Percentiles rank a stretch among this genome's conserved stretches.
These are phyloP conservation scores for Pueraria montana DNA, from an alignment of 306 rosid species.

Conservation along the genomic window DNA sequence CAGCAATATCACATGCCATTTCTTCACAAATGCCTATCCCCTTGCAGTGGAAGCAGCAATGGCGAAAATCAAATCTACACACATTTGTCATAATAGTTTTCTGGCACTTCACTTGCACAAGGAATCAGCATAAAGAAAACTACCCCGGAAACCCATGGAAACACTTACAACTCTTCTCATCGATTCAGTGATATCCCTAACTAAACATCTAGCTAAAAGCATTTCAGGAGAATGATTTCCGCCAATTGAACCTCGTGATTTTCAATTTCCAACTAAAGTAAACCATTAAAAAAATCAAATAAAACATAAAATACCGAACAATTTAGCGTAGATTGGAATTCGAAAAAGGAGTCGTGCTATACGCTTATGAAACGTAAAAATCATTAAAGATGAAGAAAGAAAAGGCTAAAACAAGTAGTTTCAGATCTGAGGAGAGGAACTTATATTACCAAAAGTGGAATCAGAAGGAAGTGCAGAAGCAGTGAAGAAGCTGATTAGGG, in stretches of 20 bases:
- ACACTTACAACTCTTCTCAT: slow-evolving; percentile 16
- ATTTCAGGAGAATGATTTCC: slow-evolving; percentile 29
- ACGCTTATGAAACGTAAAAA: background rate
- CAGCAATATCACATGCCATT: slow-evolving; percentile 4
- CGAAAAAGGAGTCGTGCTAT: background rate
- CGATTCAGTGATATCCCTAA: background rate
- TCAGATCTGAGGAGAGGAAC: slow-evolving; percentile 50
- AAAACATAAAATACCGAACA: background rate
- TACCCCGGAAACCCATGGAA: background rate
- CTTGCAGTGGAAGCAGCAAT: background rate
- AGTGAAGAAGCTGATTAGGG: slow-evolving; percentile 62
- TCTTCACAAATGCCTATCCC: background rate
- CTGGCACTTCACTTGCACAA: slow-evolving; percentile 4
- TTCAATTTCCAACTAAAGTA: slow-evolving; percentile 12
- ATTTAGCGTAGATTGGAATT: slow-evolving; percentile 17
- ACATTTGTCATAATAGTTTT: slow-evolving; percentile 6
- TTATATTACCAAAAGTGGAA: slow-evolving; percentile 54
- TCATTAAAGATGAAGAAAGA: background rate
- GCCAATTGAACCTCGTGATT: slow-evolving; percentile 36
- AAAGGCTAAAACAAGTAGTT: background rate
- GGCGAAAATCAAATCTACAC: slow-evolving; percentile 20
- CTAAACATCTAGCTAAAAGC: slow-evolving; percentile 20
- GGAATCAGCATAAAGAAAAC: background rate
- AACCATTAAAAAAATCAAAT: background rate
- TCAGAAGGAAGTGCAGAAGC: slow-evolving; percentile 10